A percentile compares a stretch with the other conserved stretches of the same genome.
phyloP scores from a whole-genome alignment of 2,329 filamentous ascomycete species.

The Hypoxylon sp. region DNA sequence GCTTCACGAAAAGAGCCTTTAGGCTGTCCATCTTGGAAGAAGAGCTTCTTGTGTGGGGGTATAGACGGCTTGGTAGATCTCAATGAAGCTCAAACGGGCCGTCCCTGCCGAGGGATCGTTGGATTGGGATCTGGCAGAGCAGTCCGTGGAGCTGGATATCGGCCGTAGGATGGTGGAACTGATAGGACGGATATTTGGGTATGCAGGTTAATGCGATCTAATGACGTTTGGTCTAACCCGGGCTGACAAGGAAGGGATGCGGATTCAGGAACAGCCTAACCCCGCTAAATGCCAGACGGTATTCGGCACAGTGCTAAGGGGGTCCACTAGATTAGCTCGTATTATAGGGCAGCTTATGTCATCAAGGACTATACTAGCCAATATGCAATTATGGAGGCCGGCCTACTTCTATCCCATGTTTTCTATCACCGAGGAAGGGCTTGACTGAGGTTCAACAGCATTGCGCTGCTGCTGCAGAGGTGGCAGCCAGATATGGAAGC shows the following conservation, averaged over 20 bases:
- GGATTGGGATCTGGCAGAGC: slow-evolving; percentile 31
- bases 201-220: slow-evolving; percentile 43
- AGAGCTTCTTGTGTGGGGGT: background rate
- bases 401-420: background rate
- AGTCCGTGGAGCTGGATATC: slow-evolving; percentile 17
- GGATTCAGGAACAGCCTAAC: slow-evolving; percentile 43
- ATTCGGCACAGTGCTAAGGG: slow-evolving; percentile 10
- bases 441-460: slow-evolving; percentile 2
- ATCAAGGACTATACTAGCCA: background rate
- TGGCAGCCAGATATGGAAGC: slow-evolving; percentile 9
- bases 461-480: background rate
- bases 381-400: slow-evolving; percentile 1
- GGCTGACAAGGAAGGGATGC: slow-evolving; percentile 22
- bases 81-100: slow-evolving; percentile 24
- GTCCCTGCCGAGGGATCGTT: slow-evolving; percentile 28
- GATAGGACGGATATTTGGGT: slow-evolving; percentile 35
- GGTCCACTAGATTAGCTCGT: slow-evolving; percentile 19
- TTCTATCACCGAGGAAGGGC: background rate
- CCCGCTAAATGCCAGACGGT: slow-evolving; percentile 35
- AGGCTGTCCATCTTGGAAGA: slow-evolving; percentile 81
- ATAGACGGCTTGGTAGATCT: slow-evolving; percentile 2
- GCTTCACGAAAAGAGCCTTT: slow-evolving; percentile 88
- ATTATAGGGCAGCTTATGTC: slow-evolving; percentile 4
- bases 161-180: slow-evolving; percentile 19
- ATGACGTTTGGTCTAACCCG: slow-evolving; percentile 36